phyloP scores from a whole-genome alignment of 257 asterid genomes.

The Avicennia marina region DNA sequence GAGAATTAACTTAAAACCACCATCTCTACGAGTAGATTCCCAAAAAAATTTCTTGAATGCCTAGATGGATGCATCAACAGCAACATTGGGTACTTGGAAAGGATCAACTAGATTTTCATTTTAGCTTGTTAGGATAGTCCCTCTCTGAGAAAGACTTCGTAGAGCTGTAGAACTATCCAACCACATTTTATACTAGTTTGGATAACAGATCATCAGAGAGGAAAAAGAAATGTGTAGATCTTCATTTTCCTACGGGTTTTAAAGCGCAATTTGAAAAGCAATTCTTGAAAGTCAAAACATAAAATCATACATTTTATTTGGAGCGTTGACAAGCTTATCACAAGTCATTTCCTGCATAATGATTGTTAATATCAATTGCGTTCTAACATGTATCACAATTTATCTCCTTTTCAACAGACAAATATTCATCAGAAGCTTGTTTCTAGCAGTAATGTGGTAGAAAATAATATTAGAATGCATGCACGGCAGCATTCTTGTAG shows the following conservation, averaged over 20 bases:
- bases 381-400: background rate
- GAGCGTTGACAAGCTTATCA: no score
- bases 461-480: background rate
- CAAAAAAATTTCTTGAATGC: background rate
- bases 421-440: slow-evolving; percentile 1
- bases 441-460: background rate
- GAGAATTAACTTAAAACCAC: background rate
- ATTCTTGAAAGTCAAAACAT: background rate
- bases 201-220: slow-evolving; percentile 3
- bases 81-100: no score
- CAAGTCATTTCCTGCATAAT: background rate
- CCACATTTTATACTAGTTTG: background rate
- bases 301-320: no score
- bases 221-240: background rate
- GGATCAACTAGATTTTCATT: background rate
- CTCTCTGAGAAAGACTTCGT: background rate
- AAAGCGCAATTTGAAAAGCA: background rate
- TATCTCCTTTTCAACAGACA: background rate
- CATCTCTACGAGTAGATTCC: background rate
- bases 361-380: background rate
- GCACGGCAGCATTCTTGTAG: slow-evolving; percentile 1
- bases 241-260: background rate
- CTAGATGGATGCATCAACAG: background rate
- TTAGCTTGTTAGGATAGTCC: background rate
- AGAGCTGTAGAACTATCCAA: background rate